Base-by-base conservation (phyloP, 2,329 filamentous ascomycete species). In the Cephalotrichum gorgonifer region DNA sequence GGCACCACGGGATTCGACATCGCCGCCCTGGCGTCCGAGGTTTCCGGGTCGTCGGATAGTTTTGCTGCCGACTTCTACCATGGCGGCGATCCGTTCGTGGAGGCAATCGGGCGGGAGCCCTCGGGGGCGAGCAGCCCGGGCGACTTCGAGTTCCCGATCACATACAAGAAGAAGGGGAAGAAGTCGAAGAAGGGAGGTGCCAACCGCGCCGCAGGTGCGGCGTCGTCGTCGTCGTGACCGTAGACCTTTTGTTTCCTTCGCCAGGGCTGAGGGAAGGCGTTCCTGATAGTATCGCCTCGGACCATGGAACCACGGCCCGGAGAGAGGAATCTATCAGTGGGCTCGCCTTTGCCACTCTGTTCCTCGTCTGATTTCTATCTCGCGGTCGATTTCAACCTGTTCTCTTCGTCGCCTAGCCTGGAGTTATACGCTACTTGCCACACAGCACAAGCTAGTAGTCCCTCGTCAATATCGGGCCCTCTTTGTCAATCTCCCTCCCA, bases 61-160 rank as follows among this genome's bases (percentile, higher is more conserved):
- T 48, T 48, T 22, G 28, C 35, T 11, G 38, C 46, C 25, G 46
- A 43, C 26, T 48, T 48, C 25, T 48, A 48, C 26, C 17, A 30
- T 6, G 39, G 46, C 8, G 46, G 46, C 23, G 46, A 48, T 33
- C 46, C 46, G 26, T 48, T 48, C 31, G 26, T 48, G 17, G 67
- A 72, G 28, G 75, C 80, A 23, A 79, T 77, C 52, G 79, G 84
- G 57, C 70, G 72, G 80, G 56, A 73, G 83, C 61, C 72, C 78
- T 48, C 81, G 80, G 1, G 78, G 84, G 35, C 74, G 79, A 65
- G 67, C 52, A 72, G 68, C 52, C 70, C 68, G 8, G 68, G 69
- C 17, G 74, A 73, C 15, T 75, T 73, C 52, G 74, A 77, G 35
- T 72, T 75, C 44, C 65, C 72, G 14, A 66, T 80, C 55, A 75